Conservation (phyloP, 2,329 filamentous ascomycete genomes). For the Alternaria solani region DNA sequence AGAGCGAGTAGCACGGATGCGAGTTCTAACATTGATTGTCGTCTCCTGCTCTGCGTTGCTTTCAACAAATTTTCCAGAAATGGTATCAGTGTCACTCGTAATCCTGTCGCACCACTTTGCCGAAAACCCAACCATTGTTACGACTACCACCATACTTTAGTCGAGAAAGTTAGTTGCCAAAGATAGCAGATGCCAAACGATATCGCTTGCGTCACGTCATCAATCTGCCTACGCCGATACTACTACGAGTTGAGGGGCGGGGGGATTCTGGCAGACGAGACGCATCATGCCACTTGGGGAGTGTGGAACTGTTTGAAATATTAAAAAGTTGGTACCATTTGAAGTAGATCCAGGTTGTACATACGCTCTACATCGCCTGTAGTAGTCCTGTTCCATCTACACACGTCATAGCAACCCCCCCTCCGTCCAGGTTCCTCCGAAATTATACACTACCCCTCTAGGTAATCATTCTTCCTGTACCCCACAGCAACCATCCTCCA, state of each 20-base stretch:
- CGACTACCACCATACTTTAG: no score
- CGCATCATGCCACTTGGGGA: no score
- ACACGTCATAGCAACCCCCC: not conserved
- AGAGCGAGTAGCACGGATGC: not conserved
- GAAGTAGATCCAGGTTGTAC: not conserved
- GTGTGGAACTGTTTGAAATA: not conserved
- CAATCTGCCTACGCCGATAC: no score
- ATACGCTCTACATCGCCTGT: no score
- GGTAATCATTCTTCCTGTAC: not conserved
- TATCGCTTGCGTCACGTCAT: not conserved
- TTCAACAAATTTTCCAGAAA: not conserved
- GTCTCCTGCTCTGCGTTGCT: not conserved
- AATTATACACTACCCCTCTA: not conserved
- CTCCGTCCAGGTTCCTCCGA: not conserved
- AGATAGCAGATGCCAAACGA: not conserved
- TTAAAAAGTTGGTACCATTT: not conserved
- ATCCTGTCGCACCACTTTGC: no score
- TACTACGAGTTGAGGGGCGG: not conserved
- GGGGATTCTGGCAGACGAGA: not conserved
- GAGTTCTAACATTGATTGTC: not conserved
- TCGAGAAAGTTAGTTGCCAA: no score
- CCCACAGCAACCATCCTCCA: not conserved
- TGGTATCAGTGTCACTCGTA: no score
- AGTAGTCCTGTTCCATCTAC: not conserved
- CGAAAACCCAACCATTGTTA: no score